These are phyloP conservation scores for Alternaria sp. DNA, from an alignment of 2,329 filamentous ascomycete species.

Conservation along the genomic window DNA sequence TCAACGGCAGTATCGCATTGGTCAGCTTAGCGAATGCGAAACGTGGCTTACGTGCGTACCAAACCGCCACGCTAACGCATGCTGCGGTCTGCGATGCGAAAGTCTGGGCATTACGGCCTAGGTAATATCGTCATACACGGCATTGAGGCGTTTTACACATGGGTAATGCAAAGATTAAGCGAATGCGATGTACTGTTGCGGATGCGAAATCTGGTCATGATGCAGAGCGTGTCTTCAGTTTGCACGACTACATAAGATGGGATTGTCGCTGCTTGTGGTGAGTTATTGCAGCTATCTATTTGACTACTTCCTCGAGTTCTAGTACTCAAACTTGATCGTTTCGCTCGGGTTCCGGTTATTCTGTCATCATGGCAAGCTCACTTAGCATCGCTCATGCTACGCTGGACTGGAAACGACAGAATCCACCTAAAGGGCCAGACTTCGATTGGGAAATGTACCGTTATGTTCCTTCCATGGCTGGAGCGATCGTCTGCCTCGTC, in stretches of 20 bases:
- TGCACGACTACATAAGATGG: neutral
- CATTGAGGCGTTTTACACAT: neutral
- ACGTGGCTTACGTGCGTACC: neutral
- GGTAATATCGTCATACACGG: neutral
- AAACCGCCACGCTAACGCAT: neutral
- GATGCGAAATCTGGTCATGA: neutral
- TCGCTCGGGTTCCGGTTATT: too few species aligned
- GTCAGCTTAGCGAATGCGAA: slow-evolving; percentile 10
- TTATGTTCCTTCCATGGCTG: slow-evolving; percentile 37
- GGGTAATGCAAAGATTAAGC: neutral
- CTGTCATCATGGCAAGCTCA: neutral
- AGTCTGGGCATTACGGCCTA: neutral
- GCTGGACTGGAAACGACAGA: slow-evolving; percentile 21
- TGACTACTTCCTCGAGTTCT: neutral
- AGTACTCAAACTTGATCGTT: neutral
- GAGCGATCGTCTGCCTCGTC: slow-evolving; percentile 29
- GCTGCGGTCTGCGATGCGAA: neutral
- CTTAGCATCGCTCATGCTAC: neutral
- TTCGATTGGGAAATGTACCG: slow-evolving; percentile 46
- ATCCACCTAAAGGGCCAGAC: slow-evolving; percentile 22
- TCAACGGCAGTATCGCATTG: neutral
- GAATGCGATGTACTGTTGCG: neutral
- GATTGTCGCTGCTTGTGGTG: neutral
- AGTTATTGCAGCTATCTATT: neutral
- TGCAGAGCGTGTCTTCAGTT: neutral